phyloP scores from a whole-genome alignment of 1,139 yeast species.

The Zygosaccharomyces sapae region DNA sequence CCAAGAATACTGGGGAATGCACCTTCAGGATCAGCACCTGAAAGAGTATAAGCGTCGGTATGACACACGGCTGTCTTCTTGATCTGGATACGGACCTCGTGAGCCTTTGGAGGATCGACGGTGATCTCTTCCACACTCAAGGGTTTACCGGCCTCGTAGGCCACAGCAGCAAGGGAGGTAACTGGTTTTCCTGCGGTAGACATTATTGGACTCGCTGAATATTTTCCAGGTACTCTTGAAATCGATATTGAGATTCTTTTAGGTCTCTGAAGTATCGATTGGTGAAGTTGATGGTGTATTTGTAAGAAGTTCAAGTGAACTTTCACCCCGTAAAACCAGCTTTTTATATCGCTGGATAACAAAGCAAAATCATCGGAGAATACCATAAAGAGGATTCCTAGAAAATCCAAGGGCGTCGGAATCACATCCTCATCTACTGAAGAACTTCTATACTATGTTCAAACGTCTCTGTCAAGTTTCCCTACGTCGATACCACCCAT shows the following conservation, averaged over 20 bases:
- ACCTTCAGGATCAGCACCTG: slow-evolving; percentile 96
- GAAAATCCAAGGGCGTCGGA: background rate
- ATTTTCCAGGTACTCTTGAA: background rate
- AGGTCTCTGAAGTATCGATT: background rate
- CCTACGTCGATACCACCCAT: slow-evolving; percentile 27
- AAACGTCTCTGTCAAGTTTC: background rate
- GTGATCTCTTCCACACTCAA: slow-evolving; percentile 79
- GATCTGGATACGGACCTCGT: slow-evolving; percentile 90
- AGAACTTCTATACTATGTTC: background rate
- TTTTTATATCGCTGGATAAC: background rate
- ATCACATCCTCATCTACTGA: background rate
- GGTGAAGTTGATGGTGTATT: background rate
- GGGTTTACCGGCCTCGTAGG: slow-evolving; percentile 93
- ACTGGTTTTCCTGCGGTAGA: slow-evolving; percentile 52
- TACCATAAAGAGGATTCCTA: background rate
- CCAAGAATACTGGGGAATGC: slow-evolving; percentile 89
- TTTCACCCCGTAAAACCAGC: background rate
- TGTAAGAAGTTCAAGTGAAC: background rate
- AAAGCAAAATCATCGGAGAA: background rate
- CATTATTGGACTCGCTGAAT: slow-evolving; percentile 1
- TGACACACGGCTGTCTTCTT: slow-evolving; percentile 93
- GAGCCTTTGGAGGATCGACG: slow-evolving; percentile 92
- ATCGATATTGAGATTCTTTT: background rate
- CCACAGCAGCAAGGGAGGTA: slow-evolving; percentile 92
- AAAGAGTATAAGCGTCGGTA: slow-evolving; percentile 93